Conservation (phyloP, 2,329 filamentous ascomycete genomes). For the Cordyceps cateniannulata region DNA sequence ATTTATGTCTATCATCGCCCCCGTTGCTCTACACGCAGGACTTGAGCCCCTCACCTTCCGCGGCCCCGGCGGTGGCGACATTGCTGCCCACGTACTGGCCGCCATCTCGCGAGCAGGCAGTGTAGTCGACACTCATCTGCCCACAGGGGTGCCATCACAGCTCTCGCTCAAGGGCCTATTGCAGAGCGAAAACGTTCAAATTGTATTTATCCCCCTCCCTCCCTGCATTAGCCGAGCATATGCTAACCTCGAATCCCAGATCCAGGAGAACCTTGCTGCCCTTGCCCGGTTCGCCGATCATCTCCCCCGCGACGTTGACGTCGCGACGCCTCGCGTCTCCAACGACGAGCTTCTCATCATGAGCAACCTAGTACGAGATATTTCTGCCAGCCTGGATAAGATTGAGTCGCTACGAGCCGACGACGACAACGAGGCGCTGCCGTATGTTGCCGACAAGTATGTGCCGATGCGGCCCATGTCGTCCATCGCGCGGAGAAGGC, state of each 20-base stretch:
- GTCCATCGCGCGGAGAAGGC: background rate
- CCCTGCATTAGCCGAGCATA: too few species aligned
- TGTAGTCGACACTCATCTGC: background rate
- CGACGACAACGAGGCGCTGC: background rate
- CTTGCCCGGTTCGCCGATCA: constrained; percentile 7
- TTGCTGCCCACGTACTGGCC: background rate
- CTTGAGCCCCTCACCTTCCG: background rate
- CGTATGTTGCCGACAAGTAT: background rate
- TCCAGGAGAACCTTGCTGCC: background rate
- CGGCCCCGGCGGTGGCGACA: background rate
- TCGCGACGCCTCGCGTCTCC: background rate
- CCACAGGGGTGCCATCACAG: background rate
- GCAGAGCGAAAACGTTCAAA: constrained; percentile 9
- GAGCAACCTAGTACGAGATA: constrained; percentile 1
- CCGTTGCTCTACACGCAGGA: background rate
- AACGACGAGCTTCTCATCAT: constrained; percentile 3
- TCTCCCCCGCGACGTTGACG: background rate
- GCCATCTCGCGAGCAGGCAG: background rate
- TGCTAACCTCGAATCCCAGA: background rate
- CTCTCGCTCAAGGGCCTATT: constrained; percentile 3
- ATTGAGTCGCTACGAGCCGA: constrained; percentile 9
- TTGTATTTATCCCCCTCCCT: background rate
- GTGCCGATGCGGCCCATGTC: background rate
- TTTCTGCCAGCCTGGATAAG: constrained; percentile 1
- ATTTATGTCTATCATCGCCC: constrained; percentile 6